These are phyloP conservation scores for Mollisia scopiformis DNA, from an alignment of 2,329 filamentous ascomycete species.

Conservation along the genomic window DNA sequence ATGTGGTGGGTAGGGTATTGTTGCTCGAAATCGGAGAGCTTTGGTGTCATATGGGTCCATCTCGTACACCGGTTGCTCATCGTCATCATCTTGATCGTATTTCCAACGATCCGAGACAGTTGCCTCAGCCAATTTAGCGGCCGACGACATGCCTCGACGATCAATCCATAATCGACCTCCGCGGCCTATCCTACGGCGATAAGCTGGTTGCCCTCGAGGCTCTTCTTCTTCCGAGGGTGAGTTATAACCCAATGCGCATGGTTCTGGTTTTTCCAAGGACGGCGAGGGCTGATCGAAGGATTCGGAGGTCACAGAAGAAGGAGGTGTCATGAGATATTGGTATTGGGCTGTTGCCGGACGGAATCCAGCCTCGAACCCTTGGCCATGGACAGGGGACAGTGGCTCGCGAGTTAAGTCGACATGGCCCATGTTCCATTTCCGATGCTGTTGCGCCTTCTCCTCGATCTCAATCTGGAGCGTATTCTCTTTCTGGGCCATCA, in stretches of 20 bases:
- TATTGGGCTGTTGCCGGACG: constrained; percentile 70
- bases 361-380: constrained; percentile 64
- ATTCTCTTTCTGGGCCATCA: constrained; percentile 79
- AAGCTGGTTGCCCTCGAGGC: constrained; percentile 56
- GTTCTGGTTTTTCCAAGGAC: constrained; percentile 30
- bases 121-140: constrained; percentile 47
- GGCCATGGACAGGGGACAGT: constrained; percentile 75
- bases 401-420: constrained; percentile 87
- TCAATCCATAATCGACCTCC: constrained; percentile 88
- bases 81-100: constrained; percentile 83
- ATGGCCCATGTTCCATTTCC: constrained; percentile 88
- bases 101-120: constrained; percentile 73
- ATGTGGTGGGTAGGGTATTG: constrained; percentile 35
- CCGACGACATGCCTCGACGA: constrained; percentile 68
- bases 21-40: constrained; percentile 62
- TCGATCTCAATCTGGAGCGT: constrained; percentile 82
- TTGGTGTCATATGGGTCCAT: constrained; percentile 71
- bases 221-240: constrained; percentile 36
- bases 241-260: constrained; percentile 27
- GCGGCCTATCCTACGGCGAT: constrained; percentile 82
- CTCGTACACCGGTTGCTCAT: constrained; percentile 73
- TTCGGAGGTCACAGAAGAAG: constrained; percentile 46
- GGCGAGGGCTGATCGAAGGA: constrained; percentile 39
- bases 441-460: constrained; percentile 83
- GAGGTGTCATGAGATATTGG: constrained; percentile 70